A percentile compares a stretch with the other conserved stretches of the same genome.
phyloP scores from a whole-genome alignment of 495 filamentous ascomycete genomes.

The Hyaloscypha bicolor region DNA sequence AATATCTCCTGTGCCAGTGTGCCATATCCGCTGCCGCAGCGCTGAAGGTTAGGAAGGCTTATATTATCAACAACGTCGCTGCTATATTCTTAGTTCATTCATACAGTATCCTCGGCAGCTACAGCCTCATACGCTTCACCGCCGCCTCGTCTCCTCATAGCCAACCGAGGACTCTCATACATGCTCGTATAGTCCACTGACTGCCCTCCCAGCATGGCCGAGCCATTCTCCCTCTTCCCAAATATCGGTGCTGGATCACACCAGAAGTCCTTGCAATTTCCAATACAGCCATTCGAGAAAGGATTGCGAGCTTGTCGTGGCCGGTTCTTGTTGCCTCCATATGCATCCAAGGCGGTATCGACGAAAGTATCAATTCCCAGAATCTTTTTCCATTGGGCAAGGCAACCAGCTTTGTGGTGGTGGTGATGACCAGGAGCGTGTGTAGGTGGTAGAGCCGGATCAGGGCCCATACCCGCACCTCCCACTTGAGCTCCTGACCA shows the following conservation, averaged over 20 bases:
- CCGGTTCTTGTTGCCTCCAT: conserved; percentile 48
- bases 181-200: conserved; percentile 82
- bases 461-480: conserved; percentile 43
- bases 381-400: conserved; percentile 78
- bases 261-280: conserved; percentile 97
- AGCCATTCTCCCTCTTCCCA: conserved; percentile 69
- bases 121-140: conserved; percentile 39
- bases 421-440: conserved; percentile 50
- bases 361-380: conserved; percentile 92
- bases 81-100: conserved; percentile 6
- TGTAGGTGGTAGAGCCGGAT: conserved; percentile 37
- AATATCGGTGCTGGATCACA: conserved; percentile 85
- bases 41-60: neutral
- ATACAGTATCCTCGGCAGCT: conserved; percentile 38
- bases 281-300: conserved; percentile 76
- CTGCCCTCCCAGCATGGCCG: conserved; percentile 75
- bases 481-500: conserved; percentile 69
- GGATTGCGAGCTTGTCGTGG: conserved; percentile 68
- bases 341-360: conserved; percentile 71
- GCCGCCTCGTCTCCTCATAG: conserved; percentile 46
- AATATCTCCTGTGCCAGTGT: no score
- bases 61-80: conserved; percentile 5
- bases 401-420: conserved; percentile 60
- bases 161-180: conserved; percentile 79
- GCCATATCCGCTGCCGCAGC: no score